These are phyloP conservation scores for Termitomyces bulborhizus DNA, from an alignment of 768 basidiomycete genomes.

Conservation along the genomic window DNA sequence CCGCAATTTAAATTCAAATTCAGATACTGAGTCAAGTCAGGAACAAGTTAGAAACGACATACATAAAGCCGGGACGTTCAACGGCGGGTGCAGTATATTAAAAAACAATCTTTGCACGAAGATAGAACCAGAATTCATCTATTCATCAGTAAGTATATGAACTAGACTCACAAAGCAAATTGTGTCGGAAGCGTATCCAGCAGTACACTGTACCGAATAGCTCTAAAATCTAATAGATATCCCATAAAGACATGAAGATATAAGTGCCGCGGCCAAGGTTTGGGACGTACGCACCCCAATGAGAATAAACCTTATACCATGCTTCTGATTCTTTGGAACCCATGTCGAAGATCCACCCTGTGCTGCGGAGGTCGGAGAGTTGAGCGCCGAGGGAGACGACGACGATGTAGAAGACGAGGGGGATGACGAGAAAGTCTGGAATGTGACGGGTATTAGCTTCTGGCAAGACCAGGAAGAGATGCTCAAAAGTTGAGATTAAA, in stretches of 20 bases:
- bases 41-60: slow-evolving; percentile 14
- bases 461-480: too few species aligned
- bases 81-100: slow-evolving; percentile 77
- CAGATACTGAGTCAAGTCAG: too few species aligned
- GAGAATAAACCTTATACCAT: slow-evolving; percentile 87
- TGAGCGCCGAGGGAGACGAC: slow-evolving; percentile 58
- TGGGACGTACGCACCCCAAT: slow-evolving; percentile 48
- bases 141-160: too few species aligned
- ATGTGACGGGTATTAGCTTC: too few species aligned
- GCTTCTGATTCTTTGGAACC: slow-evolving; percentile 26
- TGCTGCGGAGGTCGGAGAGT: slow-evolving; percentile 48
- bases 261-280: too few species aligned
- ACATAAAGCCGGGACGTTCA: slow-evolving; percentile 89
- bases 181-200: slow-evolving; percentile 90
- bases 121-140: too few species aligned
- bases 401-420: slow-evolving; percentile 77
- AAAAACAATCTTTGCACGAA: slow-evolving; percentile 57
- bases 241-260: too few species aligned
- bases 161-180: slow-evolving; percentile 67
- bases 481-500: too few species aligned
- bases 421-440: slow-evolving; percentile 76
- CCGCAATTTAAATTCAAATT: too few species aligned
- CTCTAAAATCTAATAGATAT: slow-evolving; percentile 43
- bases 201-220: slow-evolving; percentile 58
- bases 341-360: slow-evolving; percentile 88